These are phyloP conservation scores for Isabelozyma gotoi DNA, from an alignment of 805 yeast genomes.

Conservation along the genomic window DNA sequence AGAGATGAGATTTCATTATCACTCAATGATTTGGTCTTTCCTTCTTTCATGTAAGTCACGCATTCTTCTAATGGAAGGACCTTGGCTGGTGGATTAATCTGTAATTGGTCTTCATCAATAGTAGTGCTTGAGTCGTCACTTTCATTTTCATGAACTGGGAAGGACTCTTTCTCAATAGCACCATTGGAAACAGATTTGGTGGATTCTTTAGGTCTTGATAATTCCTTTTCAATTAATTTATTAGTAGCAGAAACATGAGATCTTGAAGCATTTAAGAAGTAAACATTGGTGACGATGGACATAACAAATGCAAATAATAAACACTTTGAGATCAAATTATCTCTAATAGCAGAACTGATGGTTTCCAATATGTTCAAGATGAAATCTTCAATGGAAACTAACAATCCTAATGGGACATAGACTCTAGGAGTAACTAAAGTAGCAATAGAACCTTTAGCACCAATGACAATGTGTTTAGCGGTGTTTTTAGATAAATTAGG, in stretches of 20 bases:
- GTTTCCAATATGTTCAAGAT: slow-evolving; percentile 50
- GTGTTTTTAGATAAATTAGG: slow-evolving; percentile 38
- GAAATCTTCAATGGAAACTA: slow-evolving; percentile 63
- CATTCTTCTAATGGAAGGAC: slow-evolving; percentile 63
- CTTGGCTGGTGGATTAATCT: slow-evolving; percentile 18
- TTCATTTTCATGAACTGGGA: slow-evolving; percentile 7
- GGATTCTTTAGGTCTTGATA: slow-evolving; percentile 26
- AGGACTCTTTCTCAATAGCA: slow-evolving; percentile 1
- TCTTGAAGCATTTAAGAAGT: slow-evolving; percentile 83
- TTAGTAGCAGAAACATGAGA: slow-evolving; percentile 50
- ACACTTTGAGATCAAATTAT: slow-evolving; percentile 75
- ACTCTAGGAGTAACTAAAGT: slow-evolving; percentile 57
- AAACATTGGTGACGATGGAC: slow-evolving; percentile 78
- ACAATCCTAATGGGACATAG: slow-evolving; percentile 55
- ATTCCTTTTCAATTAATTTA: slow-evolving; percentile 39
- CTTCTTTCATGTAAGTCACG: slow-evolving; percentile 61
- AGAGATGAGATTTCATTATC: slow-evolving; percentile 75
- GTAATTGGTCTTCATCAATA: slow-evolving; percentile 26
- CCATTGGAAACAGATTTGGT: neutral
- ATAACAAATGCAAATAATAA: slow-evolving; percentile 69
- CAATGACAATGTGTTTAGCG: slow-evolving; percentile 45
- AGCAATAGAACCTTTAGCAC: slow-evolving; percentile 52
- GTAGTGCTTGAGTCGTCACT: slow-evolving; percentile 18
- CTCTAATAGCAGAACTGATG: slow-evolving; percentile 70
- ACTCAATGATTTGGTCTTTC: slow-evolving; percentile 61